phyloP scores from a whole-genome alignment of 140 eudicot genomes.

The Flaveria floridana region DNA sequence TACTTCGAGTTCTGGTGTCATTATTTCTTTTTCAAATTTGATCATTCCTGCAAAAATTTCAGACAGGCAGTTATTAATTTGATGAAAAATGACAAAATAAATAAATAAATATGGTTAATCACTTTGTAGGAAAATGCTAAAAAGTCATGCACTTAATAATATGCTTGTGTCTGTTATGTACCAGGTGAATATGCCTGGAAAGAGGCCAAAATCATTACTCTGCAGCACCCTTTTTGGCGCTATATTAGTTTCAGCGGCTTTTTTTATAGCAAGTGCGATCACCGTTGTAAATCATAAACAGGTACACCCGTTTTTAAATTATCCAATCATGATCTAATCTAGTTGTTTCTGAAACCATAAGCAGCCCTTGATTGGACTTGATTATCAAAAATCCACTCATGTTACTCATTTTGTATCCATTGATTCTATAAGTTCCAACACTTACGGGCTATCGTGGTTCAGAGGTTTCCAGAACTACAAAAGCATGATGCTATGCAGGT shows the following conservation, averaged over 20 bases:
- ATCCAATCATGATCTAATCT: background rate
- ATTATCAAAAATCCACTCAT: slow-evolving; percentile 5
- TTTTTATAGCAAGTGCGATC: slow-evolving; percentile 49
- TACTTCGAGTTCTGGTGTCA: background rate
- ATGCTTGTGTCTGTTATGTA: slow-evolving; percentile 1
- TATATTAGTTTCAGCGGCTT: slow-evolving; percentile 48
- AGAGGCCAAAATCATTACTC: slow-evolving; percentile 39
- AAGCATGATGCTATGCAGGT: slow-evolving; percentile 22
- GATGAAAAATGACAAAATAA: background rate
- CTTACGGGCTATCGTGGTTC: slow-evolving; percentile 38
- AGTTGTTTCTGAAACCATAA: background rate
- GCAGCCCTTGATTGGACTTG: slow-evolving; percentile 3
- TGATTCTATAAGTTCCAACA: slow-evolving; percentile 31
- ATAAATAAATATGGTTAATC: background rate
- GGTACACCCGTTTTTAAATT: slow-evolving; percentile 33
- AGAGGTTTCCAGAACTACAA: slow-evolving; percentile 47
- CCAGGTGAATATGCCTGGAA: slow-evolving; percentile 42
- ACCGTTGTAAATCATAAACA: slow-evolving; percentile 45
- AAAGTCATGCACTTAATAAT: background rate
- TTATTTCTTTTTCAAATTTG: background rate
- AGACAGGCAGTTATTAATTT: background rate
- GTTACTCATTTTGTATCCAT: slow-evolving; percentile 25
- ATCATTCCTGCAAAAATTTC: background rate
- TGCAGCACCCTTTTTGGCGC: slow-evolving; percentile 46
- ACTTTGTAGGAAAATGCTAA: background rate